Evolutionary conservation across 1,139 yeast genomes (phyloP).

Genomic region (Blastobotrys persicus): DNA sequence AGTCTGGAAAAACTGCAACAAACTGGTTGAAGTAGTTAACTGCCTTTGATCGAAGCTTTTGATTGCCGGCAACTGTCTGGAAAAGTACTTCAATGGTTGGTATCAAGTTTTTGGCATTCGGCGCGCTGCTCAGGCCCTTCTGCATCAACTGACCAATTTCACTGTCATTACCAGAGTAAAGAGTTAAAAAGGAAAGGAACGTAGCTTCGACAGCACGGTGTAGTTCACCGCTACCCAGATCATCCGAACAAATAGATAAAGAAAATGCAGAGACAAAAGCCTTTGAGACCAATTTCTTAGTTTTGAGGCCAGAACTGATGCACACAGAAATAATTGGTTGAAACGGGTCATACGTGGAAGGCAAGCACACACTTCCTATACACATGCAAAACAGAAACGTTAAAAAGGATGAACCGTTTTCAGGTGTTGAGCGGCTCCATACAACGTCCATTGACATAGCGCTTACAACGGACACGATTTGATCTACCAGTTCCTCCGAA

Average conservation of each 20-base stretch:
- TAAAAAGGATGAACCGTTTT: background rate
- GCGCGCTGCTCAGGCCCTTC: background rate
- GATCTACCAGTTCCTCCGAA: background rate
- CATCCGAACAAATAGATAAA: background rate
- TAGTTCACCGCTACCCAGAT: background rate
- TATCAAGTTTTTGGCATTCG: background rate
- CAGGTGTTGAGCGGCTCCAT: background rate
- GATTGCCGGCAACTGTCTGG: background rate
- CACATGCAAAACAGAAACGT: background rate
- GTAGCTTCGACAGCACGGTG: background rate
- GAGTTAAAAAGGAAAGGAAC: background rate
- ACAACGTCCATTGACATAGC: background rate
- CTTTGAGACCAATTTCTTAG: background rate
- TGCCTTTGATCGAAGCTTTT: background rate
- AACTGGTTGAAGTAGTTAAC: constrained; percentile 8
- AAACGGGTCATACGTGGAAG: background rate
- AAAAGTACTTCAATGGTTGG: background rate
- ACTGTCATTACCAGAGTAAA: background rate
- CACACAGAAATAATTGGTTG: background rate
- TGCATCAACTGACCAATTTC: background rate
- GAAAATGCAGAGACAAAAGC: background rate
- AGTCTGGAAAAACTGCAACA: constrained; percentile 5
- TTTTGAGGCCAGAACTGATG: constrained; percentile 1
- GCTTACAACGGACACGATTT: background rate
- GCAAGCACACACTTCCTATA: background rate